These are phyloP conservation scores for Mycena leptocephala DNA, from an alignment of 768 basidiomycete species.

Conservation along the genomic window DNA sequence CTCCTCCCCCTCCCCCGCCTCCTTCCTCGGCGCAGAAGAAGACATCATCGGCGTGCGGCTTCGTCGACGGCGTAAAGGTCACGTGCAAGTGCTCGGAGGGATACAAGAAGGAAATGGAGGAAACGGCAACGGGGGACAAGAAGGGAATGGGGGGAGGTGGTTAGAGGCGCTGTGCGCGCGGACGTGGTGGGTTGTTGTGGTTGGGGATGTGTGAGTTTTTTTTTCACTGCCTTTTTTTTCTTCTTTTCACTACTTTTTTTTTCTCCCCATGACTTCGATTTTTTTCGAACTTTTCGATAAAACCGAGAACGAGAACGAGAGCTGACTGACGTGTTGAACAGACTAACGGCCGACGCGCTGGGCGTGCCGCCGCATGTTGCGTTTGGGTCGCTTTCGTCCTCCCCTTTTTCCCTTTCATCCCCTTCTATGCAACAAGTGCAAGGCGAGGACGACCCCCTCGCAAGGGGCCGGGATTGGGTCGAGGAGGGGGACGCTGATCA, in stretches of 20 bases:
- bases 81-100: conserved; percentile 92
- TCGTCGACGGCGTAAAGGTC: conserved; percentile 93
- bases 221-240: neutral
- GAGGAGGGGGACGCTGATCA: neutral
- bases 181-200: conserved; percentile 87
- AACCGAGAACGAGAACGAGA: too few relatives aligned
- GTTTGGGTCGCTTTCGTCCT: neutral
- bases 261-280: conserved; percentile 18
- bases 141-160: neutral
- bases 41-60: conserved; percentile 87
- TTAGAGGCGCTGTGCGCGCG: conserved; percentile 62
- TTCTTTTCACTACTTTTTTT: too few relatives aligned
- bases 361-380: conserved; percentile 21
- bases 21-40: too few relatives aligned
- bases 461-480: neutral
- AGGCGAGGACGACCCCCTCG: neutral
- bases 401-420: neutral
- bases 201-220: conserved; percentile 81
- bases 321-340: conserved; percentile 41
- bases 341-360: conserved; percentile 76
- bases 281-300: neutral
- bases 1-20: too few relatives aligned
- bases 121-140: neutral
- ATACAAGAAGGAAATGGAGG: neutral
- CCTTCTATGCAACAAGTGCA: neutral